These are phyloP conservation scores for Ophiostoma sp. DNA, from an alignment of 2,329 filamentous ascomycete genomes.

Conservation along the genomic window DNA sequence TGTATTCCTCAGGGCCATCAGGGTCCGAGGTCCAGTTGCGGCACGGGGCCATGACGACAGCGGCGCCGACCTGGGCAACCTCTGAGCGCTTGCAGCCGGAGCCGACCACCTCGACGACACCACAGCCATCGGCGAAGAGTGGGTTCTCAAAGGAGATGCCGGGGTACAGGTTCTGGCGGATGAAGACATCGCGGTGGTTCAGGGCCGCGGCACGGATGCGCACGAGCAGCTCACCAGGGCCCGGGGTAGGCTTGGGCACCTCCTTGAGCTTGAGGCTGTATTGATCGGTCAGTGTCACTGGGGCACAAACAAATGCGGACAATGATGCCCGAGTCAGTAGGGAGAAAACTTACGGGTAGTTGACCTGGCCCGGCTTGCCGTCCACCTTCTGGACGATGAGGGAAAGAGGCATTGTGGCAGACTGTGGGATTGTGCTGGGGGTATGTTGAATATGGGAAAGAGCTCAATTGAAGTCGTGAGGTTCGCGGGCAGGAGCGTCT, in stretches of 20 bases:
- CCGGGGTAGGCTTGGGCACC: constrained; percentile 62
- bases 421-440: neutral
- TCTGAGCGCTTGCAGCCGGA: constrained; percentile 41
- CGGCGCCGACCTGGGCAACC: constrained; percentile 56
- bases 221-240: constrained; percentile 69
- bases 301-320: neutral
- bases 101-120: constrained; percentile 68
- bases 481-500: neutral
- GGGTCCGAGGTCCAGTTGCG: constrained; percentile 73
- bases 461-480: neutral
- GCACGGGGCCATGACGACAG: constrained; percentile 76
- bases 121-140: constrained; percentile 79
- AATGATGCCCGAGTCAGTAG: neutral
- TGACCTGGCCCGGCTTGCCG: constrained; percentile 79
- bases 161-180: constrained; percentile 89
- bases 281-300: neutral
- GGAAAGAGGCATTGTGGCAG: constrained; percentile 50
- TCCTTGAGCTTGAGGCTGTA: constrained; percentile 59
- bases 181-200: constrained; percentile 94
- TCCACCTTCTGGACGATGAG: constrained; percentile 69
- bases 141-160: constrained; percentile 76
- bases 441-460: neutral
- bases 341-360: constrained; percentile 66
- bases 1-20: constrained; percentile 68
- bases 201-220: constrained; percentile 77